phyloP scores from a whole-genome alignment of 108 stramenopile species.

The Stephanodiscus minutulus region DNA sequence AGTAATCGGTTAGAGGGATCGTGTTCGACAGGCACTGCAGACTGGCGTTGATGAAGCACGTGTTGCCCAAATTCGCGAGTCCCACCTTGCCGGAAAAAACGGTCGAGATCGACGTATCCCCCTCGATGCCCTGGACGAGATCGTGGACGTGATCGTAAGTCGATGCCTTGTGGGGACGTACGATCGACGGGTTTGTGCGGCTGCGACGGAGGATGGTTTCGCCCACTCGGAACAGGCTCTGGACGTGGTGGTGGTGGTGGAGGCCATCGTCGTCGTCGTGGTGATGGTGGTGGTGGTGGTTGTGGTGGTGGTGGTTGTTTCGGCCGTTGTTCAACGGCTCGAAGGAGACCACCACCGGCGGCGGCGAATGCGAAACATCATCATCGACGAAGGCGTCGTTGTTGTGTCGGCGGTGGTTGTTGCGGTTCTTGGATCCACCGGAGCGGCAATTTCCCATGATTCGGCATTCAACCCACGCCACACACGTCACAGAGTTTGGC shows the following conservation, averaged over 20 bases:
- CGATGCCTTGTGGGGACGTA: conserved; percentile 27
- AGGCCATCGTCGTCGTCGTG: background rate
- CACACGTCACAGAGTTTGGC: too few species aligned
- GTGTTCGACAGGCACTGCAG: conserved; percentile 91
- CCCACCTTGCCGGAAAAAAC: conserved; percentile 67
- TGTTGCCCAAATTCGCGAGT: conserved; percentile 94
- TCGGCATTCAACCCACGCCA: too few species aligned
- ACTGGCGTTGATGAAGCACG: conserved; percentile 94
- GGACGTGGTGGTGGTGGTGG: background rate
- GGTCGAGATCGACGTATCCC: background rate
- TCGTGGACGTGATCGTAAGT: conserved; percentile 44
- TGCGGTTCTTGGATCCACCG: background rate
- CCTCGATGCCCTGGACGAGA: conserved; percentile 24
- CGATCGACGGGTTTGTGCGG: background rate
- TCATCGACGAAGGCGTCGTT: background rate
- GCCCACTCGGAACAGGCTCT: background rate
- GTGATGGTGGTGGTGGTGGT: background rate
- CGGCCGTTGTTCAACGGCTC: too few species aligned
- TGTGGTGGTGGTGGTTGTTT: background rate
- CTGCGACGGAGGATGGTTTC: background rate
- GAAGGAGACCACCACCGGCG: too few species aligned
- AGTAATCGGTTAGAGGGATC: conserved; percentile 88
- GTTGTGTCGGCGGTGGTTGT: background rate
- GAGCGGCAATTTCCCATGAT: conserved; percentile 9
- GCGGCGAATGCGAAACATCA: too few species aligned